A percentile compares a stretch with the other conserved stretches of the same genome.
phyloP scores from a whole-genome alignment of 306 rosid species.

The Casuarina equisetifolia region DNA sequence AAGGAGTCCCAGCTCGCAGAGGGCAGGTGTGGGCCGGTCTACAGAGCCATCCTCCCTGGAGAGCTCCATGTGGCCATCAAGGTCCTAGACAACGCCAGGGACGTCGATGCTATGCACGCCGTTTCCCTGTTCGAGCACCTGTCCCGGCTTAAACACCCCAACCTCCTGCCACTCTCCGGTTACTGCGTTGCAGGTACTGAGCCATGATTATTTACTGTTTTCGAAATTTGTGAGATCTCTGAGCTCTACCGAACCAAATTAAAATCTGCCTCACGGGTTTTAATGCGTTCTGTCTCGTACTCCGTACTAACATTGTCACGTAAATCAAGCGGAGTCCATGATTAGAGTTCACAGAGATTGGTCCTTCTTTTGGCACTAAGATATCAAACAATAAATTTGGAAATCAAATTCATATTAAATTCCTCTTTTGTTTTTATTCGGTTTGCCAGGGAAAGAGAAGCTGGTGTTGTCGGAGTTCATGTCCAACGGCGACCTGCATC shows the following conservation, averaged over 20 bases:
- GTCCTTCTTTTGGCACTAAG: constrained; percentile 1
- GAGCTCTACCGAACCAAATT: constrained; percentile 26
- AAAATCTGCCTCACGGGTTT: constrained; percentile 46
- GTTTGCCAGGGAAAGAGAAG: constrained; percentile 70
- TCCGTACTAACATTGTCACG: constrained; percentile 28
- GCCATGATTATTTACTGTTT: background rate
- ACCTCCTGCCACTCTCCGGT: constrained; percentile 82
- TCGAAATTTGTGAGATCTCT: background rate
- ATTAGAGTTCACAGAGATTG: constrained; percentile 25
- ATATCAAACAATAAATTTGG: too few relatives aligned
- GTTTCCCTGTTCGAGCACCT: constrained; percentile 59
- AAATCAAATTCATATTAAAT: background rate
- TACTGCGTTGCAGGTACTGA: constrained; percentile 88
- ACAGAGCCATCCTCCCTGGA: constrained; percentile 77
- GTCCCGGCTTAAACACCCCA: constrained; percentile 72
- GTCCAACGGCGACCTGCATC: constrained; percentile 87
- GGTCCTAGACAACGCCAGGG: constrained; percentile 72
- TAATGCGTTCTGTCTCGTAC: constrained; percentile 26
- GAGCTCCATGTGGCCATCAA: constrained; percentile 96
- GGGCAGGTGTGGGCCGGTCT: constrained; percentile 93
- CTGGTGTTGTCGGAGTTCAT: constrained; percentile 76
- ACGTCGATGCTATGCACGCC: constrained; percentile 51
- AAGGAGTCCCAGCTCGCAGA: constrained; percentile 86
- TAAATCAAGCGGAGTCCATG: constrained; percentile 28
- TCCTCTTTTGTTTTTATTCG: background rate